Base-by-base conservation (phyloP, 148 eudicot genomes). In the Dysphania ambrosioides region DNA sequence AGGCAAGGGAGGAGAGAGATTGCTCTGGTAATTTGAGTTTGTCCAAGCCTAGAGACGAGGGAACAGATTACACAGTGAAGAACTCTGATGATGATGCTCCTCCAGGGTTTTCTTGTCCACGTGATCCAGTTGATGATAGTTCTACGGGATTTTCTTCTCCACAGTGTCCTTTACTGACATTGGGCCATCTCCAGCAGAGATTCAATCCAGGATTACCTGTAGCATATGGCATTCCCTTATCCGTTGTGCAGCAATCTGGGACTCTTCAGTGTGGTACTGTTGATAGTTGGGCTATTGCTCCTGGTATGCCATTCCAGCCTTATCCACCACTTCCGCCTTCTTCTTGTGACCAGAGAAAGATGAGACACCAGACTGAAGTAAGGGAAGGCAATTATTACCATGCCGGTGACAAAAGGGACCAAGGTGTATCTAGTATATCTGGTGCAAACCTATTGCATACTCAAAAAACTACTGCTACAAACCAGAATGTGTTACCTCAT, bases 281-380 rank as follows among this genome's bases (percentile, higher is more conserved):
- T 55, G 88, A 82, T 70, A 66, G 81, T 67, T 95, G 92, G 98
- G 75, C 79, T 66, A 74, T 92, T 65, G 93, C 90, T 70, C 97
- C 97, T 4, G 87, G 91, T 26, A 72, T 92, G 67, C 89, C 91
- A 24, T 92, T 95, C 82, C 85, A 81, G 42, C 96, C 97, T 30
- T 92, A 85, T 73, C 98, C 97, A 58, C 98, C 98, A 6, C 79
- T 95, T 67, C 97, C 98, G 26, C 71, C 87, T 34, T 79, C 78
- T 78, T 83, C 95, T 31, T 80, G 76, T 64, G 79, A 63, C 27
- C 68, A 49, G 73, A 66, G 76, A 38, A 30, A 9, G 12, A 38
- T 38, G 26, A 19, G 58, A 70, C 63, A 74, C 34, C 77, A 55
- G 24, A 75, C 83, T 40, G 79, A 71, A 47, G 77, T 68, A 70